Evolutionary conservation across 2,329 filamentous ascomycete species (phyloP).

Genomic region (Pestalotiopsis sp.): DNA sequence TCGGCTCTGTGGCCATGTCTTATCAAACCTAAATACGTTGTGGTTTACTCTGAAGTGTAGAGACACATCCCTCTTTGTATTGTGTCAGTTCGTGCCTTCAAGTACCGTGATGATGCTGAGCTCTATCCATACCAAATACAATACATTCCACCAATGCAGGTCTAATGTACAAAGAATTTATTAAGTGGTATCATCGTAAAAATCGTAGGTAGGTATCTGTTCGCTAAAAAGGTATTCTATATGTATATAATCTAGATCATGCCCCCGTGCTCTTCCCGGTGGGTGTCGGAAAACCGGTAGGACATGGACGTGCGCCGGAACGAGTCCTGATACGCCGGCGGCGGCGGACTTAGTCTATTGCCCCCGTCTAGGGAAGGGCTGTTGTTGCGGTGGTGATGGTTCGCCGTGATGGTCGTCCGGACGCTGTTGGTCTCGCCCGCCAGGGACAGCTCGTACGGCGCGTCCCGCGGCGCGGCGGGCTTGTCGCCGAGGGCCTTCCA

Average conservation of each 20-base stretch:
- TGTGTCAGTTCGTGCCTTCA: too few species aligned
- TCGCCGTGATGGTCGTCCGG: constrained; percentile 7
- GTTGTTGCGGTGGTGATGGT: neutral
- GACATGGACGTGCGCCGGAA: neutral
- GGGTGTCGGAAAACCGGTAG: neutral
- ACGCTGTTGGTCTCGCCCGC: constrained; percentile 4
- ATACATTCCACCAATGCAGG: too few species aligned
- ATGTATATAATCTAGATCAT: neutral
- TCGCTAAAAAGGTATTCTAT: neutral
- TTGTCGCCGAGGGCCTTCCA: neutral
- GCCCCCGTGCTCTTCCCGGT: neutral
- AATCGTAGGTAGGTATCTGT: neutral
- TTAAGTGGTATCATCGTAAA: neutral
- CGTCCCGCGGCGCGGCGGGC: neutral
- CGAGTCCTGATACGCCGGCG: neutral
- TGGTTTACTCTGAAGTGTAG: too few species aligned
- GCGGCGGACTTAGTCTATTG: neutral
- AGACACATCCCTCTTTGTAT: too few species aligned
- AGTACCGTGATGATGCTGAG: too few species aligned
- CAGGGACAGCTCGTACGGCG: neutral
- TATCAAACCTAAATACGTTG: too few species aligned
- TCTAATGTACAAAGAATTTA: neutral
- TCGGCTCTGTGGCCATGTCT: too few species aligned
- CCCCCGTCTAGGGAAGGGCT: neutral
- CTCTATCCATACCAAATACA: too few species aligned